phyloP scores from a whole-genome alignment of 2,329 filamentous ascomycete species.

The Arachnomyces sp. region DNA sequence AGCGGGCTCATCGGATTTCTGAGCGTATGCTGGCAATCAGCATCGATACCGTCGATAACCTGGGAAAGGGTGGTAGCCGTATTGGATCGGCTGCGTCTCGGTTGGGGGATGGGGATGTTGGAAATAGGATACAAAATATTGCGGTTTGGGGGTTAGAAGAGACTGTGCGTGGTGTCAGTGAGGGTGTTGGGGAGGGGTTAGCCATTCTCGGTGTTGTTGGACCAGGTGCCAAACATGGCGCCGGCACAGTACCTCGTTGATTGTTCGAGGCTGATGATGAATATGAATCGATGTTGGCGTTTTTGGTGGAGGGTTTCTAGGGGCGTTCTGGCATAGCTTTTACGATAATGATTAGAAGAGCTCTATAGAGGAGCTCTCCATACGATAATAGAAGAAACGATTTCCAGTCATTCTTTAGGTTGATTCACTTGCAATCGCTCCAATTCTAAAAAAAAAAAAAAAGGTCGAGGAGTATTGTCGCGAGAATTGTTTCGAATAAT shows the following conservation, averaged over 20 bases:
- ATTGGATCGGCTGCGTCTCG: slow-evolving; percentile 50
- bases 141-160: slow-evolving; percentile 57
- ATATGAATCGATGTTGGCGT: no score
- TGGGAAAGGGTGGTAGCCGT: slow-evolving; percentile 46
- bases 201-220: slow-evolving; percentile 33
- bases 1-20: slow-evolving; percentile 59
- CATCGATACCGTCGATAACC: slow-evolving; percentile 45
- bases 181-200: slow-evolving; percentile 53
- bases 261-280: no score
- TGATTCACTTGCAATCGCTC: no score
- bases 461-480: no score
- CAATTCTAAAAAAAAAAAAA: no score
- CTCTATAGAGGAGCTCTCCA: no score
- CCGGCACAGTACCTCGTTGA: slow-evolving; percentile 6
- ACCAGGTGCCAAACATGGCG: slow-evolving; percentile 12
- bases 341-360: no score
- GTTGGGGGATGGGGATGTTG: slow-evolving; percentile 59
- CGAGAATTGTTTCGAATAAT: no score
- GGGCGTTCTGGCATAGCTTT: no score
- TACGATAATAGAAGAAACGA: no score
- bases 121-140: slow-evolving; percentile 49
- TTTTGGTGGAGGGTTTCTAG: no score
- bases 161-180: slow-evolving; percentile 59
- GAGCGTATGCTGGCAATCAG: slow-evolving; percentile 49
- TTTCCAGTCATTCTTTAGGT: no score